Conservation (phyloP, 495 filamentous ascomycete genomes). For the Penicillium pancosmium region DNA sequence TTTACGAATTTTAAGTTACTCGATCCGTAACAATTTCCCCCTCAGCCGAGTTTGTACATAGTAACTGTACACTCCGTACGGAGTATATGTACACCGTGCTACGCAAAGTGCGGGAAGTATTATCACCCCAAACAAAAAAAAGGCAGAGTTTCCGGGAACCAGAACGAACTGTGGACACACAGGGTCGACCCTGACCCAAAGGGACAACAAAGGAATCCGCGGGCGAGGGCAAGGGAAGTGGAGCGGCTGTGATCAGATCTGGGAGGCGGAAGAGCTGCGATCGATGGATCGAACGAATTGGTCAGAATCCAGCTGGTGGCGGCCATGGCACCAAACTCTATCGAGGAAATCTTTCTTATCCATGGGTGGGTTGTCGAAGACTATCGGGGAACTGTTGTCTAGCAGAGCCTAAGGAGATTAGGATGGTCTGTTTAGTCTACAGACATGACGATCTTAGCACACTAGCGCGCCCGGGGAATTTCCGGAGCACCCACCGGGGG, state of each 20-base stretch:
- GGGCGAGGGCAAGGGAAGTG: not conserved
- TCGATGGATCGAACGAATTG: not conserved
- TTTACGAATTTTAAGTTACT: too few relatives aligned
- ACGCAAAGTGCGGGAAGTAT: too few relatives aligned
- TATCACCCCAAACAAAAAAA: too few relatives aligned
- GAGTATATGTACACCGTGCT: too few relatives aligned
- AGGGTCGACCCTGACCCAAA: not conserved
- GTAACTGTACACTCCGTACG: too few relatives aligned
- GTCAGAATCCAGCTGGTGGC: not conserved
- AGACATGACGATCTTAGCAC: not conserved
- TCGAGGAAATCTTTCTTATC: not conserved
- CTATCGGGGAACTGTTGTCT: not conserved
- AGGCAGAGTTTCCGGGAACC: not conserved
- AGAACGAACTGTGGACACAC: not conserved
- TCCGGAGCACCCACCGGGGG: not conserved
- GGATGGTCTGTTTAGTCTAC: not conserved
- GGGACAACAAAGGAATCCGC: not conserved
- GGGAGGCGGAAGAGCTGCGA: not conserved
- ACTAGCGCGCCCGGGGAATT: not conserved
- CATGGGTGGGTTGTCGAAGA: not conserved
- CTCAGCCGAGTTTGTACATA: too few relatives aligned
- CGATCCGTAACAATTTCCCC: too few relatives aligned
- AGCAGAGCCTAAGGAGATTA: conserved; percentile 2
- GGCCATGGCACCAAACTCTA: conserved; percentile 1
- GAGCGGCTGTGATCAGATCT: conserved; percentile 1